phyloP scores from a whole-genome alignment of 768 basidiomycete species.

The Gymnopilus dilepis region DNA sequence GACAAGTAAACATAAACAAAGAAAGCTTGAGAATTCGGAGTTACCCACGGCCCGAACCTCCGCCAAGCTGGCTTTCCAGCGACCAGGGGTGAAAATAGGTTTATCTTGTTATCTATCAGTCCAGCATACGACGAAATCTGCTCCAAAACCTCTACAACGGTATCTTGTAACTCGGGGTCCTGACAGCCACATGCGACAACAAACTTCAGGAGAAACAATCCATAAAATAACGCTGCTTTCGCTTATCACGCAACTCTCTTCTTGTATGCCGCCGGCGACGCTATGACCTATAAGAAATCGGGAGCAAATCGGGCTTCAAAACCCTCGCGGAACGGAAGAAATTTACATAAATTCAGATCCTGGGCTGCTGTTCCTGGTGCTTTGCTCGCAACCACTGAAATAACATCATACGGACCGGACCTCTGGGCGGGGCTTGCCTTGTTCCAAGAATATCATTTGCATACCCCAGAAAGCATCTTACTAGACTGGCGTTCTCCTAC shows the following conservation, averaged over 20 bases:
- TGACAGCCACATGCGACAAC: background rate
- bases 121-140: slow-evolving; percentile 3
- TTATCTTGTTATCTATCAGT: slow-evolving; percentile 6
- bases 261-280: slow-evolving; percentile 23
- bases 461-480: background rate
- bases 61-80: slow-evolving; percentile 2
- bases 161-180: background rate
- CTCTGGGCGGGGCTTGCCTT: slow-evolving; percentile 6
- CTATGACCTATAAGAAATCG: background rate
- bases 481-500: background rate
- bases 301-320: slow-evolving; percentile 1
- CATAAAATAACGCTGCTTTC: background rate
- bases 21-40: background rate
- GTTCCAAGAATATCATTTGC: background rate
- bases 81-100: background rate
- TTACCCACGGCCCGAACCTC: background rate
- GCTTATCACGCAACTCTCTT: slow-evolving; percentile 16
- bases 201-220: background rate
- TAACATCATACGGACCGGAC: background rate
- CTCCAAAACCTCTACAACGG: background rate
- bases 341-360: slow-evolving; percentile 8
- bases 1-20: slow-evolving; percentile 24
- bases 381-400: background rate
- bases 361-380: background rate
- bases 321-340: background rate